These are phyloP conservation scores for Trichoderma citrinoviride DNA, from an alignment of 2,329 filamentous ascomycete species.

Conservation along the genomic window DNA sequence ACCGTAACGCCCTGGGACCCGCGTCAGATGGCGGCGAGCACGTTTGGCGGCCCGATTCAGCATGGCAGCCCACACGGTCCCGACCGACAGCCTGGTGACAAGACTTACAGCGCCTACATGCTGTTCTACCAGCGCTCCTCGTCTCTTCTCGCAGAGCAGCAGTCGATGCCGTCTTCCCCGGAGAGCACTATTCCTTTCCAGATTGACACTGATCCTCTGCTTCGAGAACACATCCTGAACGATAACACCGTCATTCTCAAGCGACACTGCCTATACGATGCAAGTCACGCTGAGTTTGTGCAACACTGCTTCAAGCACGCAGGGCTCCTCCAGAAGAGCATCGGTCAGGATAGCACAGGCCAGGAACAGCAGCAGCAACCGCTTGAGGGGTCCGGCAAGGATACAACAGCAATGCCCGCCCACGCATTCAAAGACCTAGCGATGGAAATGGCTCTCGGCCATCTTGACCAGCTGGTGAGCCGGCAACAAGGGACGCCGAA, in stretches of 20 bases:
- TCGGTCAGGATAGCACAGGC: neutral
- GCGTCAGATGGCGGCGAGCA: slow-evolving; percentile 66
- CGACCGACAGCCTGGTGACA: slow-evolving; percentile 54
- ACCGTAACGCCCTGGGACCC: slow-evolving; percentile 74
- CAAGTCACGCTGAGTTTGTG: slow-evolving; percentile 66
- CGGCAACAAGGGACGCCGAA: slow-evolving; percentile 67
- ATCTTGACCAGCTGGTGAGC: slow-evolving; percentile 73
- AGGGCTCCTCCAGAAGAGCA: slow-evolving; percentile 43
- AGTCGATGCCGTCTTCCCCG: slow-evolving; percentile 38
- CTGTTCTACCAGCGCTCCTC: slow-evolving; percentile 88
- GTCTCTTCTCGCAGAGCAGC: slow-evolving; percentile 55
- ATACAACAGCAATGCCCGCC: neutral
- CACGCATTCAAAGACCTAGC: slow-evolving; percentile 46
- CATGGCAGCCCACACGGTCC: slow-evolving; percentile 44
- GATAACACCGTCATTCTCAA: slow-evolving; percentile 74
- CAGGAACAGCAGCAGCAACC: neutral
- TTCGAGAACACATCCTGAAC: slow-evolving; percentile 60
- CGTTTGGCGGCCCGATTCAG: slow-evolving; percentile 72
- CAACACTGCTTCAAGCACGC: slow-evolving; percentile 58
- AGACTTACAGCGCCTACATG: slow-evolving; percentile 91
- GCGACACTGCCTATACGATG: slow-evolving; percentile 77
- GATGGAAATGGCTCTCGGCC: slow-evolving; percentile 57
- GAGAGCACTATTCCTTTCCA: slow-evolving; percentile 38
- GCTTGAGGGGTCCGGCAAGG: neutral
- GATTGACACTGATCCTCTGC: slow-evolving; percentile 43